Conservation (phyloP, 805 yeast genomes). For the Yarrowia sp. region DNA sequence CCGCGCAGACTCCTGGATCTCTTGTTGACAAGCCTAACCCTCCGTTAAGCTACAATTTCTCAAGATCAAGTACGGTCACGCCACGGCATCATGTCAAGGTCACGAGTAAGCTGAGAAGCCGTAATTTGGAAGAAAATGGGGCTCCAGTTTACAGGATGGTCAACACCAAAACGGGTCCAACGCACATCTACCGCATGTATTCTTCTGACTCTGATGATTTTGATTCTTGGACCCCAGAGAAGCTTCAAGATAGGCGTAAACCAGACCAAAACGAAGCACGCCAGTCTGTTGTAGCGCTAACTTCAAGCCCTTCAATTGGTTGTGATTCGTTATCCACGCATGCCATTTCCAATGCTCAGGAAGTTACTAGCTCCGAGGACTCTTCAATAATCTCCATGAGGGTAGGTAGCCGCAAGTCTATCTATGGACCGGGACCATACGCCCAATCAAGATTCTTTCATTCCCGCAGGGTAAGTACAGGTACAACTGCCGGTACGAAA, state of each 20-base stretch:
- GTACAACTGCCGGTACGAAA: no score
- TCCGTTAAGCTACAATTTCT: no score
- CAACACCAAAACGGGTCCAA: constrained; percentile 4
- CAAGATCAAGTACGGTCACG: no score
- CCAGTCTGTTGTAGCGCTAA: no score
- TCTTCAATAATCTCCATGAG: constrained; percentile 7
- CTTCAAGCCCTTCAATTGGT: no score
- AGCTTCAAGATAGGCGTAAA: no score
- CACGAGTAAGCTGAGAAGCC: neutral
- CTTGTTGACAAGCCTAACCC: no score
- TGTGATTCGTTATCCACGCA: no score
- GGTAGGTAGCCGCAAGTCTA: constrained; percentile 1
- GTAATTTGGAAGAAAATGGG: neutral
- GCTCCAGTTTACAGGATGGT: constrained; percentile 4
- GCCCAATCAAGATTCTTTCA: neutral
- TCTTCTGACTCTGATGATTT: constrained; percentile 15
- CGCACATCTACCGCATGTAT: constrained; percentile 2
- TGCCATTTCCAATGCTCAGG: neutral
- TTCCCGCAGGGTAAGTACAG: no score
- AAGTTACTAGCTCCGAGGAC: neutral
- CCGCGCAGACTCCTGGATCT: no score
- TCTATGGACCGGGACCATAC: neutral
- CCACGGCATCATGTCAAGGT: no score
- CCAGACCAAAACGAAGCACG: no score
- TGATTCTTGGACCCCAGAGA: constrained; percentile 13